Base-by-base conservation (phyloP, 2,329 filamentous ascomycete genomes). In the Xylaria sp. region DNA sequence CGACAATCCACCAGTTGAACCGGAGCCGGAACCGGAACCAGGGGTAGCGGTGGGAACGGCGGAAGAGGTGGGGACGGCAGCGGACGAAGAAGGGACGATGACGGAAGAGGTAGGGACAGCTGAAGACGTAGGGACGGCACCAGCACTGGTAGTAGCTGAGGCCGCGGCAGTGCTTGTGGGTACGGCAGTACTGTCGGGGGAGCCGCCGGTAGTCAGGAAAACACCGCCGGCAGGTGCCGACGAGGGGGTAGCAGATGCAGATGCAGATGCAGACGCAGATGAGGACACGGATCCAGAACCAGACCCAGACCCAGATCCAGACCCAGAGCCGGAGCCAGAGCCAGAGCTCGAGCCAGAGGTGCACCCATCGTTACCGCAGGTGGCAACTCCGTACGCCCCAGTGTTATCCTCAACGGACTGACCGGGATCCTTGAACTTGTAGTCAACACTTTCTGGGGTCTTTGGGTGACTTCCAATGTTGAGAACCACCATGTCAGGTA, bases 401-500 rank as follows among this genome's bases (percentile, higher is more conserved):
- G 84, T 84, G 66, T 84, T 80, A 11, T 79, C 80, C 64, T 90
- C 85, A 4, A 89, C 82, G 2, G 84, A 86, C 0, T 83, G 70
- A 58, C 93, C 93, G 0, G 92, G 87, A 72, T 92, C 82, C 7
- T 91, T 90, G 82, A 90, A 95, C n/a, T 82, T 78, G 70, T 92
- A 83, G 73, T 93, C 89, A 3, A 81, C 77, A 17, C 77, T 76
- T 46, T 89, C 86, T 0, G 73, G 6, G 9, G 67, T 76, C 20
- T 23, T 17, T 7, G 73, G 71, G 66, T 75, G 75, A 6, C 76
- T 79, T 15, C 62, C 73, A 68, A 94, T 82, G 80, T 96, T 97
- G 74, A 92, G 90, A 0, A 90, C 85, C 63, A 94, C 90, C 88
- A 97, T 91, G 66, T 89, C 83, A 0, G 93, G 93, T 13, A 97